A percentile compares a stretch with the other conserved stretches of the same genome.
Conservation (phyloP, 306 rosid genomes). For the Fagus crenata region DNA sequence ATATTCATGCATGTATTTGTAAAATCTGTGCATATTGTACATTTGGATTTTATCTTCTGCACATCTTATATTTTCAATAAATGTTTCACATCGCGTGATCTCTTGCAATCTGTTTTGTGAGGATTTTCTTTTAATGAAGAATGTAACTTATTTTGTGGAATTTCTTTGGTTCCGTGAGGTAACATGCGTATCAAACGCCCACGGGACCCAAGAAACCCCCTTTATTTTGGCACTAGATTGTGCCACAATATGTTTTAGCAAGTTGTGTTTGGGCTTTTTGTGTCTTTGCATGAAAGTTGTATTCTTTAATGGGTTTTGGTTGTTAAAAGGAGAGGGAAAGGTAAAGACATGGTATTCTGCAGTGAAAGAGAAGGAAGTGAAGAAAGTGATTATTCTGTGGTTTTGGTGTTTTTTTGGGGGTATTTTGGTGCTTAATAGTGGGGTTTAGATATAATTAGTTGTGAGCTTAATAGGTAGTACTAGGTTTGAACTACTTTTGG, state of each 20-base stretch:
- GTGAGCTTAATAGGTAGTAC: constrained; percentile 36
- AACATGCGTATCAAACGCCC: too few species aligned
- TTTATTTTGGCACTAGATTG: background rate
- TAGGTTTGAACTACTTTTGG: constrained; percentile 24
- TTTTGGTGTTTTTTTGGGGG: constrained; percentile 40
- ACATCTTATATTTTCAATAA: background rate
- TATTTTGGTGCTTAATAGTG: constrained; percentile 46
- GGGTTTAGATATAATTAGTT: constrained; percentile 34
- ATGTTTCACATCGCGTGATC: background rate
- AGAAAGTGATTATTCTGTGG: constrained; percentile 33
- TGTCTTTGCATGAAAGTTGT: constrained; percentile 15
- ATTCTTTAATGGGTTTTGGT: constrained; percentile 35
- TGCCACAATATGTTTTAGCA: background rate
- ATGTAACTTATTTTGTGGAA: background rate
- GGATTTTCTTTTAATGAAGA: background rate
- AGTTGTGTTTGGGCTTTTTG: constrained; percentile 8
- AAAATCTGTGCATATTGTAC: background rate
- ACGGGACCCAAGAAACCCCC: too few species aligned
- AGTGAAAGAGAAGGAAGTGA: constrained; percentile 30
- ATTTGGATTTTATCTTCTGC: background rate
- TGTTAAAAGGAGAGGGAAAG: constrained; percentile 22
- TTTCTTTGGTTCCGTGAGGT: too few species aligned
- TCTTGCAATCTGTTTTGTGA: background rate
- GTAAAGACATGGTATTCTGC: constrained; percentile 43
- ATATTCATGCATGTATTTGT: background rate